A percentile compares a stretch with the other conserved stretches of the same genome.
Evolutionary conservation across 331 rosid genomes (phyloP).

Genomic region (Malus hybrid): DNA sequence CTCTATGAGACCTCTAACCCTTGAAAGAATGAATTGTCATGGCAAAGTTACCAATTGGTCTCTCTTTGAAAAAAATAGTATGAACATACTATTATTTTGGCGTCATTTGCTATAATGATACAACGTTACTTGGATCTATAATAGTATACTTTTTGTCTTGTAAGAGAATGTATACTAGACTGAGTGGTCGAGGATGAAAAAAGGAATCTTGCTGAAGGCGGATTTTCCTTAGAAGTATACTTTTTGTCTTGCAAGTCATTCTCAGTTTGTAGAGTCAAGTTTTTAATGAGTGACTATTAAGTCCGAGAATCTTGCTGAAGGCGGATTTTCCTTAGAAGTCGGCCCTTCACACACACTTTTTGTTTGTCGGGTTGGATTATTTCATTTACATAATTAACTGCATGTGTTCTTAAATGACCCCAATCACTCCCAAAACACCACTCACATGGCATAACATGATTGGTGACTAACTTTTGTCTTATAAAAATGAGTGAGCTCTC

Average conservation of each 20-base stretch:
- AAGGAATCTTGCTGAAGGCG: no score
- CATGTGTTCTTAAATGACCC: slow-evolving; percentile 9
- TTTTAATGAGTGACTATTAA: not conserved
- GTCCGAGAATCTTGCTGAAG: not conserved
- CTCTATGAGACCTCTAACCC: no score
- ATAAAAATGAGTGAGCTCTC: not conserved
- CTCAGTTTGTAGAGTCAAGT: not conserved
- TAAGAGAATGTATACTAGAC: no score
- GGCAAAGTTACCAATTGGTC: rapidly evolving
- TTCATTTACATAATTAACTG: not conserved
- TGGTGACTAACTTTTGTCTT: slow-evolving; percentile 4
- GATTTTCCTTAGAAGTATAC: no score
- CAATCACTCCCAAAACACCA: slow-evolving; percentile 4
- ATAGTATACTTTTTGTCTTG: no score
- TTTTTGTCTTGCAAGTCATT: no score
- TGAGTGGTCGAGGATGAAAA: no score
- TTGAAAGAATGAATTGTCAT: no score
- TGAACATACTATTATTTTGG: no score
- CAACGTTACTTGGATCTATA: no score
- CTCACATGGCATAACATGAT: slow-evolving; percentile 39
- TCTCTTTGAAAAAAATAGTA: no score
- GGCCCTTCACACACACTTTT: not conserved
- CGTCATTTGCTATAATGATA: no score
- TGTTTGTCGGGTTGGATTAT: not conserved
- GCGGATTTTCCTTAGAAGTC: not conserved